Conservation (phyloP, 2,329 filamentous ascomycete genomes). For the Pseudogymnoascus sp. region DNA sequence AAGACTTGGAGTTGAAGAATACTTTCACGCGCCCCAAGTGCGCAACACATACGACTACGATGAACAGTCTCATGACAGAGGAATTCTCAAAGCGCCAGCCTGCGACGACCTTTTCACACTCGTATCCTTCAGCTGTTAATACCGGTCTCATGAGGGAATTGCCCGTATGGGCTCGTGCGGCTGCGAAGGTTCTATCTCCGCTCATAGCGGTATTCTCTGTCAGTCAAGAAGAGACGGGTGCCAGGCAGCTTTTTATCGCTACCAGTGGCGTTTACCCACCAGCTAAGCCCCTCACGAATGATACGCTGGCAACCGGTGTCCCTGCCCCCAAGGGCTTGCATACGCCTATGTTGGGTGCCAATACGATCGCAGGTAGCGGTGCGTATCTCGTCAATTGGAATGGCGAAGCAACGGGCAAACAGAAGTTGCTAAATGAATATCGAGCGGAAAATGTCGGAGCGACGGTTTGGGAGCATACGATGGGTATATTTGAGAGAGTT, state of each 20-base stretch:
- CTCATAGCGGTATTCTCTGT: constrained; percentile 16
- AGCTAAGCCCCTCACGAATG: constrained; percentile 13
- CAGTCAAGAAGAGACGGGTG: constrained; percentile 22
- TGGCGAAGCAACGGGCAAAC: constrained; percentile 15
- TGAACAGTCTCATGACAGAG: constrained; percentile 44
- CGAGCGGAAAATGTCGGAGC: constrained; percentile 18
- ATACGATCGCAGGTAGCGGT: constrained; percentile 19
- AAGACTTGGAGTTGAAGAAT: constrained; percentile 34
- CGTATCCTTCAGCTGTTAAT: constrained; percentile 41
- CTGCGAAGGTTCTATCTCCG: constrained; percentile 15
- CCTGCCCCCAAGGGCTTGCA: constrained; percentile 13
- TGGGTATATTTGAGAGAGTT: constrained; percentile 21
- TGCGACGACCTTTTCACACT: constrained; percentile 42
- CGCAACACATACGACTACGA: constrained; percentile 22
- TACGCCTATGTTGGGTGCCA: background rate
- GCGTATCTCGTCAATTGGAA: constrained; percentile 23
- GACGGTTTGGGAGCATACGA: constrained; percentile 25
- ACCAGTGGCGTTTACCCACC: constrained; percentile 26
- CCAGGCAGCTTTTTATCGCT: constrained; percentile 24
- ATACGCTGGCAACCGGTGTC: constrained; percentile 16
- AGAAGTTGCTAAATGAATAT: constrained; percentile 19
- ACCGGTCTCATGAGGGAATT: constrained; percentile 36
- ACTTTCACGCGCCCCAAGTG: constrained; percentile 18
- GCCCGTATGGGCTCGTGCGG: constrained; percentile 12
- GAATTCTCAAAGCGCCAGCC: constrained; percentile 41